Evolutionary conservation across 1,284 basidiomycete genomes (phyloP), one percentile per base, ranked within the genome.

Genomic region (Tilletia indica): DNA sequence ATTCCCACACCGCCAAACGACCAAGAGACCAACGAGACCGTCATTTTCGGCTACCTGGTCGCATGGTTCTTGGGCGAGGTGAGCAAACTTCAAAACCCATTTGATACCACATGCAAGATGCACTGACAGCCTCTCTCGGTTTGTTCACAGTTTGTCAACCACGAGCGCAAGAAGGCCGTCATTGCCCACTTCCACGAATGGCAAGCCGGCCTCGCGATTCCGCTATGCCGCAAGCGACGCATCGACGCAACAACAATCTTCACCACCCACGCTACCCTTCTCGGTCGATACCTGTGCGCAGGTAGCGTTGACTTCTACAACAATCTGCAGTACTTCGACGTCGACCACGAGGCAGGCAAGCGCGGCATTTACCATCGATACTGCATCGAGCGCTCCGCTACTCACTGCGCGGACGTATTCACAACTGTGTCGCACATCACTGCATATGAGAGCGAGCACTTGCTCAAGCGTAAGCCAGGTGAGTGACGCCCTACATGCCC

Each of bases 21-120:
- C 85, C 91, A 92, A 84, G 96, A 98, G 86, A 98, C 95, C 39
- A 99, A 99, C 88, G 95, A 99, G 85, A 92, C 94, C n/a, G 94
- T 99, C 82, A 88, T 97, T 72, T 95, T 98, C 86, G 96, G 96
- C n/a, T 98, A 99, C 86, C 90, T 99, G 75, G 92, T 96, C 69
- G 94, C 96, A n/a, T 99, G 96, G 96, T 98, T 99, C 88, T 88
- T 99, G 34, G 96, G 96, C 80, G 95, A 97, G 87, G 93, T 93
- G 75, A 77, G 90, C 56, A 1, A 0, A 31, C 25, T 31, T 31
- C 25, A 31, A 31, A 31, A 31, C 25, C 25, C 31, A 86, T 42
- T 11, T n/a, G 21, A 14, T 31, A 31, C 25, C 25, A 31, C 25
- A 31, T 31, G 25, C n/a, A 38, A 31, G 1, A 31, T 31, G 25